Conservation (phyloP, 192 early-diverging fungal species). For the Entomortierella beljakovae region DNA sequence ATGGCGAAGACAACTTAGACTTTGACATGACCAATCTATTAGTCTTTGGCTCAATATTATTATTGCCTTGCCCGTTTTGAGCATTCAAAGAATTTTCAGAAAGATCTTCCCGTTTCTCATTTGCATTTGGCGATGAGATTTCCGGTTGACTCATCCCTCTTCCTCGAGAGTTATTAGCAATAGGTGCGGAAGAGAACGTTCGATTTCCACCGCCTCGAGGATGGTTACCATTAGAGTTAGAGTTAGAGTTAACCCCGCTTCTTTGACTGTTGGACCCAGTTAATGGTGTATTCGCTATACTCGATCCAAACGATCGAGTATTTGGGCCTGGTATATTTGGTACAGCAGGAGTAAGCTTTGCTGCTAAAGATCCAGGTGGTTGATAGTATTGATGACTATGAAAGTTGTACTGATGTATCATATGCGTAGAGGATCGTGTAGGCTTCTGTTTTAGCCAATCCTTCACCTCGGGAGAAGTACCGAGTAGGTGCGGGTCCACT, state of each 20-base stretch:
- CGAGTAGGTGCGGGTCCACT: conserved; percentile 25
- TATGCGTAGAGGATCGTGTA: conserved; percentile 34
- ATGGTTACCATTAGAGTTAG: background rate
- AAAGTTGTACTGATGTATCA: conserved; percentile 55
- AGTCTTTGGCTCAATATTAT: conserved; percentile 9
- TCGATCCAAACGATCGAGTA: conserved; percentile 18
- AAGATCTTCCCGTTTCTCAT: background rate
- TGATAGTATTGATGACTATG: conserved; percentile 44
- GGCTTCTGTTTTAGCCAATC: conserved; percentile 53
- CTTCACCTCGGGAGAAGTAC: conserved; percentile 47
- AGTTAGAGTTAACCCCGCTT: background rate
- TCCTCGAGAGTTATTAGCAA: conserved; percentile 26
- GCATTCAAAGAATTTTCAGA: background rate
- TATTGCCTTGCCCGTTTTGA: background rate
- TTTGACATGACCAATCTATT: conserved; percentile 44
- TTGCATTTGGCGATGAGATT: background rate
- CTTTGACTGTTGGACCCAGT: background rate
- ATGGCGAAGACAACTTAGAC: conserved; percentile 32
- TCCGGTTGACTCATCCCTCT: conserved; percentile 29
- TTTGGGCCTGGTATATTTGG: conserved; percentile 5
- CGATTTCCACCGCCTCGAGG: background rate
- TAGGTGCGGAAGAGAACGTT: conserved; percentile 28
- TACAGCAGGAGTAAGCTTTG: conserved; percentile 39
- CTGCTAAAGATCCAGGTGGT: conserved; percentile 29
- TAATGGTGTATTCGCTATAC: background rate